Conservation (phyloP, 2,329 filamentous ascomycete species). For the Apiospora phragmitis region DNA sequence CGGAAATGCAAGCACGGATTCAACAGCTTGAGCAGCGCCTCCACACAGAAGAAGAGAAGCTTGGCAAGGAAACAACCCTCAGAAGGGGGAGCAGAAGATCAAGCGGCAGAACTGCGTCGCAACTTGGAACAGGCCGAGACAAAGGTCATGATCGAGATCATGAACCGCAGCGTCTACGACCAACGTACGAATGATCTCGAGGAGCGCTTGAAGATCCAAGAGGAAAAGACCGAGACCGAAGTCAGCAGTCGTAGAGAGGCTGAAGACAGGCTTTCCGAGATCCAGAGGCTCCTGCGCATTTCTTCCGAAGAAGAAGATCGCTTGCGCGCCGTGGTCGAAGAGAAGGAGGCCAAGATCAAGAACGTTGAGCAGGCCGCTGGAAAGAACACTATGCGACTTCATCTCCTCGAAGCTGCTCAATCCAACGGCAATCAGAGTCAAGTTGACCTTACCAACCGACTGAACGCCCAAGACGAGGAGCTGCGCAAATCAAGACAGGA, state of each 20-base stretch:
- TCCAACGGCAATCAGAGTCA: slow-evolving; percentile 54
- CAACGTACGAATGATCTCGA: slow-evolving; percentile 69
- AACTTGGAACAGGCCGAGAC: slow-evolving; percentile 59
- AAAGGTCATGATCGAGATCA: slow-evolving; percentile 60
- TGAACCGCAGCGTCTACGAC: slow-evolving; percentile 59
- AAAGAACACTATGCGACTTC: slow-evolving; percentile 60
- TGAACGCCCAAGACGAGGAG: slow-evolving; percentile 55
- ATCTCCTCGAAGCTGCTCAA: slow-evolving; percentile 69
- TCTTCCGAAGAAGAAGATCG: slow-evolving; percentile 73
- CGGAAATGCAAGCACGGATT: slow-evolving; percentile 61
- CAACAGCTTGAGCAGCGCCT: slow-evolving; percentile 34
- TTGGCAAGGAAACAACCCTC: slow-evolving; percentile 48
- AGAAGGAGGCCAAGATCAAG: slow-evolving; percentile 68
- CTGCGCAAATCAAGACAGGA: slow-evolving; percentile 58
- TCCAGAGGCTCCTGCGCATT: slow-evolving; percentile 68
- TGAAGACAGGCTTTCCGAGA: slow-evolving; percentile 71
- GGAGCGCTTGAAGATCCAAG: slow-evolving; percentile 63
- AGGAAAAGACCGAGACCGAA: slow-evolving; percentile 65
- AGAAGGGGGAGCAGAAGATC: slow-evolving; percentile 54
- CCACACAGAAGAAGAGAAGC: slow-evolving; percentile 39
- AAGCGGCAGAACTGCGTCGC: slow-evolving; percentile 52
- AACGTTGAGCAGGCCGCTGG: slow-evolving; percentile 55
- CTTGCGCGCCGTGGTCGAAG: slow-evolving; percentile 65
- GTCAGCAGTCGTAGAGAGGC: slow-evolving; percentile 62
- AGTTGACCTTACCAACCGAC: slow-evolving; percentile 55